Percentiles rank a stretch among this genome's conserved stretches.
Conservation (phyloP, 1,139 yeast species). For the Spathaspora jeffriesii region DNA sequence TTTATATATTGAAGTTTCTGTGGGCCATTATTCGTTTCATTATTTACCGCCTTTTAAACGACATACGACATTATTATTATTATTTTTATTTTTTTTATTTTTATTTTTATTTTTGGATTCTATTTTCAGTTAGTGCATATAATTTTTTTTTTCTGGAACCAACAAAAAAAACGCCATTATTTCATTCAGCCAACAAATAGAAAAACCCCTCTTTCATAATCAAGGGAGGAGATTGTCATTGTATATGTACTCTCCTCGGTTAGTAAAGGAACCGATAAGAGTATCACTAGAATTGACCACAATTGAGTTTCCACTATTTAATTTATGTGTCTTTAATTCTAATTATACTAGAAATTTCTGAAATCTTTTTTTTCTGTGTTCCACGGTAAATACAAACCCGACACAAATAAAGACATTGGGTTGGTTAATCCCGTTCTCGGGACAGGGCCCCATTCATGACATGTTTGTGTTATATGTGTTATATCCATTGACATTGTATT, state of each 20-base stretch:
- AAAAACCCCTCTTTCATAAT: not conserved
- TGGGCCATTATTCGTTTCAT: not conserved
- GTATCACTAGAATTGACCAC: not conserved
- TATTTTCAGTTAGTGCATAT: too few species aligned
- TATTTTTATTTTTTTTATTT: too few species aligned
- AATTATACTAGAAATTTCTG: not conserved
- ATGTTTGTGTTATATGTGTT: not conserved
- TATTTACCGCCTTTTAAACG: not conserved
- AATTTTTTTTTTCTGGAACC: not conserved
- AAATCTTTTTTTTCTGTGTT: not conserved
- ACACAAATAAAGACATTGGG: not conserved
- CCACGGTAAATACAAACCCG: not conserved
- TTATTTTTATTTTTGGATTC: not conserved
- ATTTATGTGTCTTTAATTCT: too few species aligned
- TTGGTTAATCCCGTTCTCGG: conserved; percentile 1
- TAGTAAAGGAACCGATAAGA: not conserved
- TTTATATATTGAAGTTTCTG: too few species aligned
- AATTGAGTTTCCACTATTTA: too few species aligned
- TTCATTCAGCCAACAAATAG: conserved; percentile 2
- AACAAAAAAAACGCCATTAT: conserved; percentile 1
- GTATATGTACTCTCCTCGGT: not conserved
- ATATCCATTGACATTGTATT: too few species aligned
- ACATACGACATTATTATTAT: conserved; percentile 1
- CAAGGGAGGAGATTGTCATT: not conserved
- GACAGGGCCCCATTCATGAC: not conserved